Percentiles rank a stretch among this genome's conserved stretches.
phyloP scores from a whole-genome alignment of 345 rosid genomes.

The Rhodamnia argentea region DNA sequence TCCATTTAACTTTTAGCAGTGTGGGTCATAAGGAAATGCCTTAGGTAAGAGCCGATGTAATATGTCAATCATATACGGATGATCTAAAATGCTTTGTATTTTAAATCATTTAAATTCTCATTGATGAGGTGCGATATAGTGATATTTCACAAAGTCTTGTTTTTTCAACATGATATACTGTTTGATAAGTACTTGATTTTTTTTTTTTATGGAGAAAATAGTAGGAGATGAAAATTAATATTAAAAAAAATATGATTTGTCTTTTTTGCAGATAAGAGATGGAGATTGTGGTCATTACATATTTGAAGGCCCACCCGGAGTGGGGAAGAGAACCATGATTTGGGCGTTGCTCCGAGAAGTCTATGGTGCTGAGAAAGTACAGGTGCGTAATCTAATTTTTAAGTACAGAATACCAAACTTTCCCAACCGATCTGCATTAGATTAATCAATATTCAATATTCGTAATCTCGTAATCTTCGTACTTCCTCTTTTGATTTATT shows the following conservation, averaged over 20 bases:
- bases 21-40: background rate
- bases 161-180: background rate
- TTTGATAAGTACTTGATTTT: background rate
- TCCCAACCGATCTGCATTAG: background rate
- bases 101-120: background rate
- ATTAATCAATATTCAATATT: background rate
- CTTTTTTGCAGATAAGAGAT: constrained; percentile 9
- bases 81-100: background rate
- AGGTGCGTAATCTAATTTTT: constrained; percentile 11
- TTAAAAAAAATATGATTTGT: background rate
- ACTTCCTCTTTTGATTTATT: background rate
- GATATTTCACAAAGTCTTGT: background rate
- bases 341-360: constrained; percentile 45
- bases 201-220: background rate
- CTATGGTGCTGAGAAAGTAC: constrained; percentile 29
- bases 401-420: background rate
- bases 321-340: constrained; percentile 60
- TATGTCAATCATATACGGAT: background rate
- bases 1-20: background rate
- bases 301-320: constrained; percentile 57
- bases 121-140: background rate
- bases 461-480: background rate
- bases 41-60: background rate
- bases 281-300: constrained; percentile 28
- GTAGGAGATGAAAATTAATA: background rate